These are phyloP conservation scores for Gossypium thurberi DNA, from an alignment of 345 rosid species.

Conservation along the genomic window DNA sequence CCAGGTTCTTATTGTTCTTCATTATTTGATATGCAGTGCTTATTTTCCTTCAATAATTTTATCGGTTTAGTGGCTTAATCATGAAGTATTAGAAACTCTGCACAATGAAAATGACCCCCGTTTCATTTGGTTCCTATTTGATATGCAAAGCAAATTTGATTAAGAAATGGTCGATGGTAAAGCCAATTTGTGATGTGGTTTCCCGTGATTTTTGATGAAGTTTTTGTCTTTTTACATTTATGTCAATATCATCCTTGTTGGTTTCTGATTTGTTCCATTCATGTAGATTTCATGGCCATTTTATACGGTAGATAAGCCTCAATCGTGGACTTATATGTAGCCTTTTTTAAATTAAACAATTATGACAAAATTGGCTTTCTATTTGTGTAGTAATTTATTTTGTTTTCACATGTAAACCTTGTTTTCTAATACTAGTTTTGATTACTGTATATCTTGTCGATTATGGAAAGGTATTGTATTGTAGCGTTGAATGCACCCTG, in stretches of 20 bases:
- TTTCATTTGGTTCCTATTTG: background rate
- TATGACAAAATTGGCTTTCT: background rate
- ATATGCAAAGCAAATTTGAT: background rate
- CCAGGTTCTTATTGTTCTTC: constrained; percentile 44
- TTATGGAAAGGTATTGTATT: no score
- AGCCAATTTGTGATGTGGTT: background rate
- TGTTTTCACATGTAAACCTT: background rate
- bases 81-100: background rate
- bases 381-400: background rate
- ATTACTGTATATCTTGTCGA: no score
- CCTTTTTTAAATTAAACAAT: constrained; percentile 3
- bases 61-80: constrained; percentile 1
- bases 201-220: constrained; percentile 6
- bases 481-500: no score
- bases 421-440: background rate
- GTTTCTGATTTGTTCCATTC: constrained; percentile 7
- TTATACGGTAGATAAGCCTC: constrained; percentile 5
- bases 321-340: constrained; percentile 8
- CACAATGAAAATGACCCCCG: constrained; percentile 1
- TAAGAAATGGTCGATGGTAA: background rate
- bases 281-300: background rate
- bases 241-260: background rate
- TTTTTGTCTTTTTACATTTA: constrained; percentile 7
- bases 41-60: background rate
- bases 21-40: background rate